phyloP scores from a whole-genome alignment of 2,329 filamentous ascomycete genomes.

The Zymoseptoria passerinii region DNA sequence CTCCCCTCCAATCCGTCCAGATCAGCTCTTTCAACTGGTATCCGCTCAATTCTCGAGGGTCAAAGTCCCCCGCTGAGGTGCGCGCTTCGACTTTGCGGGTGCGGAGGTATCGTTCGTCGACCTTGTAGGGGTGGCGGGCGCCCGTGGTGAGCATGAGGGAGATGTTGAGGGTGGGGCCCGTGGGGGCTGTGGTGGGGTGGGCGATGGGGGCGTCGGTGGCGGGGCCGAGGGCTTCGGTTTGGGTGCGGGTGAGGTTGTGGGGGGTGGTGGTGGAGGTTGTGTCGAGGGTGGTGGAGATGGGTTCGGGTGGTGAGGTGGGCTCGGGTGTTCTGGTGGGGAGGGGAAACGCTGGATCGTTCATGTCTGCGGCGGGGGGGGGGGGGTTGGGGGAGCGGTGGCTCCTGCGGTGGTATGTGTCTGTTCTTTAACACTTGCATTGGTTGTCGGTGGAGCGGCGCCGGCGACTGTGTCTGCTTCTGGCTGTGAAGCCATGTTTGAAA shows the following conservation, averaged over 20 bases:
- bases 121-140: conserved; percentile 78
- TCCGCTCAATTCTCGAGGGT: conserved; percentile 83
- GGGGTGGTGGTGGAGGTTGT: not conserved
- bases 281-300: not conserved
- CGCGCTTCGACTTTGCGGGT: conserved; percentile 74
- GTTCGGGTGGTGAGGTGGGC: not conserved
- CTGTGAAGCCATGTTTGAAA: not conserved
- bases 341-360: not conserved
- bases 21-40: conserved; percentile 94
- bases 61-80: conserved; percentile 52
- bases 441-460: conserved; percentile 8
- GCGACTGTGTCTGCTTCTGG: conserved; percentile 11
- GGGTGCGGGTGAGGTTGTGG: conserved; percentile 26
- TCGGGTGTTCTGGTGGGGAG: not conserved
- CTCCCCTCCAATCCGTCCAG: conserved; percentile 74
- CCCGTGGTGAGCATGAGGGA: conserved; percentile 70
- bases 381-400: not conserved
- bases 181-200: conserved; percentile 27
- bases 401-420: conserved; percentile 1
- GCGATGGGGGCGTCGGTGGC: conserved; percentile 36
- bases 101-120: conserved; percentile 69
- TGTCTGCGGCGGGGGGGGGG: not conserved
- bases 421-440: not conserved
- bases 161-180: conserved; percentile 53
- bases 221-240: conserved; percentile 42